Base-by-base conservation (phyloP, 345 rosid species). In the Luvunga scandens region DNA sequence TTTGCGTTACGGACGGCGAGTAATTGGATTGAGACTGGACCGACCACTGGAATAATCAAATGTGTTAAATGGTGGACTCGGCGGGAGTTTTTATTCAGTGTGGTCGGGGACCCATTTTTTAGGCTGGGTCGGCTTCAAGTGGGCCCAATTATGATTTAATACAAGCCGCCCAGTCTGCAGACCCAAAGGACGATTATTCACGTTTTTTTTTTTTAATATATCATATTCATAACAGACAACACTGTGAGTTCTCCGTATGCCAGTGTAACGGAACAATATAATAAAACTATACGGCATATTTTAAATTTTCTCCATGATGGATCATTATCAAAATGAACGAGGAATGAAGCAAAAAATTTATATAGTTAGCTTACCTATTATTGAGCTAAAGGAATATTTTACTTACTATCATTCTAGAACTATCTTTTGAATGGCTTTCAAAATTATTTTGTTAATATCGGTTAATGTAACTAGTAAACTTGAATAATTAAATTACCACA, bases 1-100 rank as follows among this genome's bases (percentile, higher is more conserved):
- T n/a, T 34, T 24, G 65, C 42, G 53, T 2, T 14, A 3, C 1
- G 72, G 78, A 28, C 78, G 78, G 84, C 84, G 74, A 63, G 33
- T 25, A 66, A 1, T 62, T 30, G 59, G 75, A 73, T 28, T 45
- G n/a, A 4, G 61, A 38, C 4, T 0, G 27, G 71, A 50, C 79
- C 80, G 85, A 36, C 82, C 81, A 1, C 45, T 57, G 76, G 4
- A 12, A 19, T 7, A 7, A 53, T 77, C 42, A 62, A 63, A 50
- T 27, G 38, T 31, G n/a, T 5, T 22, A 9, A 59, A 59, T 0
- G 4, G 61, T 7, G 59, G 74, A 38, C 45, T 42, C 14, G n/a
- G 36, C 10, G 56, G 12, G 76, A 61, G 27, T 61, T 60, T 61
- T 8, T 21, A 14, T 27, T 39, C 19, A 4, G 39, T 48, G 48